Evolutionary conservation across 805 yeast species (phyloP), one percentile per base, ranked within the genome.

Genomic region (Tetrapisispora phaffii): DNA sequence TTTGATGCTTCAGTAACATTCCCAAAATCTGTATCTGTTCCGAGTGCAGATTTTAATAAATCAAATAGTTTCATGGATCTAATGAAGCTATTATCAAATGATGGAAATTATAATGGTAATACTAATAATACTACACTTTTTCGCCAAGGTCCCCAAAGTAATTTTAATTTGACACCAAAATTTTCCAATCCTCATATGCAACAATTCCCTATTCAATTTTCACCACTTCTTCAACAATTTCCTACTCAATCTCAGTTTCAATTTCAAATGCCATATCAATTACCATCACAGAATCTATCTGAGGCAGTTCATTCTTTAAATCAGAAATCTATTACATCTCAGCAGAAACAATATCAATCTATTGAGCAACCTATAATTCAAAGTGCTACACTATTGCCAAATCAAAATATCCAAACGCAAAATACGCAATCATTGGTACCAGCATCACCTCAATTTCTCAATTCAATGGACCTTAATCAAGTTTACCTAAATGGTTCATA

Each of bases 61-160:
- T 36, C 51, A 1, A 43, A 47, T 16, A 58, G 60, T 38, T 53
- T 56, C 41, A 44, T 54, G 4, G 60, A 58, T 39, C 41, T 58
- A 29, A 46, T 53, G 29, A 51, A 47, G 21, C 28, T 50, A 19
- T 38, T 55, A 21, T 46, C 54, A 6, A 49, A 40, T 21, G 47
- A 37, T 37, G 13, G 19, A 21, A 31, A 12, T 37, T 37, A 12
- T 22, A 9, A 4, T 19, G 28, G 17, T 17, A 34, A 28, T 24
- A 20, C 6, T 32, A 40, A 16, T 24, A 23, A 4, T 38, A 26
- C n/a, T 4, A 26, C 33, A 15, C 7, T 26, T 5, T 21, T 24
- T 16, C 24, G 24, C n/a, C 31, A 8, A 7, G 24, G 22, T 17
- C 7, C 34, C 1, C 17, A 38, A 19, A 17, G 10, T 15, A 17